phyloP scores from a whole-genome alignment of 257 asterid genomes.

The Solanum acaule region DNA sequence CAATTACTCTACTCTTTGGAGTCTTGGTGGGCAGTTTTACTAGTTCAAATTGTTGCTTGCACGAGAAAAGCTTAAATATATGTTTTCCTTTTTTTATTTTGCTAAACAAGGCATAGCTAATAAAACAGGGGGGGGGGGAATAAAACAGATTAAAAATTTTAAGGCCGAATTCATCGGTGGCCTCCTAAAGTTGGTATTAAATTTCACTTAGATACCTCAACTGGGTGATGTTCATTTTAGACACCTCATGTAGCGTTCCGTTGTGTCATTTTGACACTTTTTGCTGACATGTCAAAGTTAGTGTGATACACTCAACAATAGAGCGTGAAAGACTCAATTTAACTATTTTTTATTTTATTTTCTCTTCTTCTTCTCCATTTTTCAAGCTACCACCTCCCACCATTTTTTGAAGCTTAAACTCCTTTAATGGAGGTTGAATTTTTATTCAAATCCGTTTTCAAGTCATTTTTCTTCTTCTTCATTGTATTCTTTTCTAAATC shows the following conservation, averaged over 20 bases:
- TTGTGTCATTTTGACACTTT: no score
- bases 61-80: not conserved
- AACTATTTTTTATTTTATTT: no score
- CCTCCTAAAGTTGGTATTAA: not conserved
- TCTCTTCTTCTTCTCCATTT: not conserved
- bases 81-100: no score
- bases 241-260: not conserved
- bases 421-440: not conserved
- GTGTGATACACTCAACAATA: not conserved
- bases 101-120: not conserved
- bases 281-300: not conserved
- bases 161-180: fast-evolving
- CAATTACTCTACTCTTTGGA: not conserved
- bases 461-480: not conserved
- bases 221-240: not conserved
- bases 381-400: not conserved
- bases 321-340: not conserved
- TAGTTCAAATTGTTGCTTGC: not conserved
- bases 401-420: not conserved
- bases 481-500: not conserved
- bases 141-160: no score
- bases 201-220: no score
- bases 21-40: not conserved
- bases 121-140: no score
- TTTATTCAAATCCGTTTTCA: not conserved